These are phyloP conservation scores for Corchorus capsularis DNA, from an alignment of 345 rosid species.

Conservation along the genomic window DNA sequence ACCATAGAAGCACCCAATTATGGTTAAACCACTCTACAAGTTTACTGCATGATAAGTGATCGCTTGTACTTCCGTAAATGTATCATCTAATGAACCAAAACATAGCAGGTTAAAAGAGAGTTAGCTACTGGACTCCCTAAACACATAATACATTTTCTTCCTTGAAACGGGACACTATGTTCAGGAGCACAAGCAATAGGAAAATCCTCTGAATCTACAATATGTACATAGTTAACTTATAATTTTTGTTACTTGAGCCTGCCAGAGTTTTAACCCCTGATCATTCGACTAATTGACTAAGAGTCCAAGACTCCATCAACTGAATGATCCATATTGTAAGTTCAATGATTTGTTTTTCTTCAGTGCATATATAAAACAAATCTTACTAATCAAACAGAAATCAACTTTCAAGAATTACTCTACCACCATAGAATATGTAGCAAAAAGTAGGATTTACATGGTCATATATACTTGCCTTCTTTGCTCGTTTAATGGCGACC, in stretches of 20 bases:
- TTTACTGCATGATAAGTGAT: background rate
- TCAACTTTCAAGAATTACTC: background rate
- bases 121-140: background rate
- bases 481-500: slow-evolving; percentile 96
- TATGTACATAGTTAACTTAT: background rate
- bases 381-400: background rate
- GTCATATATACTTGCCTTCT: slow-evolving; percentile 56
- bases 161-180: background rate
- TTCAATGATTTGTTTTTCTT: background rate
- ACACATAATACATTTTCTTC: background rate
- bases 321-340: background rate
- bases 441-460: background rate
- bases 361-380: no score
- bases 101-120: background rate
- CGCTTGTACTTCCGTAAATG: background rate
- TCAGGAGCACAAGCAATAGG: background rate
- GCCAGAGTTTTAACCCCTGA: no score
- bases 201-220: background rate
- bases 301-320: no score
- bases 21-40: slow-evolving; percentile 6
- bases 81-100: background rate
- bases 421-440: background rate
- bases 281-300: no score
- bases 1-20: background rate
- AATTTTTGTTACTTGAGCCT: no score